phyloP scores from a whole-genome alignment of 306 rosid species.

The Sesbania bispinosa region DNA sequence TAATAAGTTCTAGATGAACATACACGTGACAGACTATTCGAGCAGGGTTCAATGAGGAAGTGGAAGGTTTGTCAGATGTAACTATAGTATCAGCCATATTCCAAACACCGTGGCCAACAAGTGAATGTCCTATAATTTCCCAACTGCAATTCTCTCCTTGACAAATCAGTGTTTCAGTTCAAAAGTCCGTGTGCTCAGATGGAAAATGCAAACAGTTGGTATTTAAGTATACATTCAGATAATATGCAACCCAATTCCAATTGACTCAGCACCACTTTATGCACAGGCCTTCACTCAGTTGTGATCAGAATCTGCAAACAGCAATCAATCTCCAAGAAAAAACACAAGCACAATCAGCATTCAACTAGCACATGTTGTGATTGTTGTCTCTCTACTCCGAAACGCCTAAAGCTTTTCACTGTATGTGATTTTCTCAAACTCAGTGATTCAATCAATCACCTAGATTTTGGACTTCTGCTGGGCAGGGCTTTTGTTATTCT shows the following conservation, averaged over 20 bases:
- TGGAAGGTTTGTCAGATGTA: conserved; percentile 46
- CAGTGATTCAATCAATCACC: too few relatives aligned
- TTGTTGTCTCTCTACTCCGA: background rate
- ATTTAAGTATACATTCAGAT: background rate
- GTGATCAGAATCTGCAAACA: background rate
- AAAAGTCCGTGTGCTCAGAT: background rate
- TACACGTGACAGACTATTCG: conserved; percentile 81
- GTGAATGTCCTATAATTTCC: background rate
- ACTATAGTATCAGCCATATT: conserved; percentile 53
- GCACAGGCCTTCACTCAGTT: background rate
- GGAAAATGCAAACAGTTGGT: background rate
- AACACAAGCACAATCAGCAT: background rate
- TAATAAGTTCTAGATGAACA: background rate
- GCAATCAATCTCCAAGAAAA: background rate
- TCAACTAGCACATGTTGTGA: background rate
- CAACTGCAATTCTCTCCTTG: background rate
- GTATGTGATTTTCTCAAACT: background rate
- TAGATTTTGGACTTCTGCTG: too few relatives aligned
- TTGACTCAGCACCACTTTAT: background rate
- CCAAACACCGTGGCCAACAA: background rate
- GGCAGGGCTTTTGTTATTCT: too few relatives aligned
- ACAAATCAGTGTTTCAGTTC: background rate
- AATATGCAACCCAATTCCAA: background rate
- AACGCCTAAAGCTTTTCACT: background rate
- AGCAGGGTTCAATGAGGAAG: conserved; percentile 42